Base-by-base conservation (phyloP, 2,329 filamentous ascomycete species). In the Eutypa lata region DNA sequence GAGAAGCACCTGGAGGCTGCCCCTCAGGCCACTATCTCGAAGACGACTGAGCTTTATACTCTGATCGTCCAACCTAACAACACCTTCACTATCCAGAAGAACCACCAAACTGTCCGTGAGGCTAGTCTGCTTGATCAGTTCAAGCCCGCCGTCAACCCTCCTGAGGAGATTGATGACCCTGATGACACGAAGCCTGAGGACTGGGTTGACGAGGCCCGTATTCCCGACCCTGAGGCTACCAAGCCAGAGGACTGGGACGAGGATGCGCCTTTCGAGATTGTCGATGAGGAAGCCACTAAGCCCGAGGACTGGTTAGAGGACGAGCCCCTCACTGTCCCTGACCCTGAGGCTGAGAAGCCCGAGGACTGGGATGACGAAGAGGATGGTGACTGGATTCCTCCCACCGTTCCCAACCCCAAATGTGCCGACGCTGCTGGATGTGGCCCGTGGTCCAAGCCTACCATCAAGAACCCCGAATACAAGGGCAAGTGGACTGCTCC, bases 361-460 rank as follows among this genome's bases (percentile, higher is more conserved):
- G 92, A 96, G 77, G 94, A 97, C 72, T 99, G 94, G 94, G 93
- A 97, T 77, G 93, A 99, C 55, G 94, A 99, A 80, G 94, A 99
- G 79, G 94, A 99, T 73, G 94, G 94, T 73, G 94, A 99, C 80
- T 99, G 92, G 91, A 74, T 96, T 62, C 78, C 92, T 49, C 94
- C 93, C 53, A 91, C 87, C 51, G 85, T 99, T 51, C 83, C 91
- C 71, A 97, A 99, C 86, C 90, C 93, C 74, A 96, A 96, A 85
- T 97, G 94, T 71, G 84, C 87, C 60, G 93, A 97, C 54, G 90
- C 80, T 61, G 92, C 93, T 77, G 94, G 94, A 68, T 97, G 94
- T 74, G 94, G 94, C 67, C 84, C 88, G 67, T 99, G 94, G 94
- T 82, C 87, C 65, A 85, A 89, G 77, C 94, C 94, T 62, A 85